These are phyloP conservation scores for Aureobasidium pullulans DNA, from an alignment of 2,329 filamentous ascomycete genomes.

Conservation along the genomic window DNA sequence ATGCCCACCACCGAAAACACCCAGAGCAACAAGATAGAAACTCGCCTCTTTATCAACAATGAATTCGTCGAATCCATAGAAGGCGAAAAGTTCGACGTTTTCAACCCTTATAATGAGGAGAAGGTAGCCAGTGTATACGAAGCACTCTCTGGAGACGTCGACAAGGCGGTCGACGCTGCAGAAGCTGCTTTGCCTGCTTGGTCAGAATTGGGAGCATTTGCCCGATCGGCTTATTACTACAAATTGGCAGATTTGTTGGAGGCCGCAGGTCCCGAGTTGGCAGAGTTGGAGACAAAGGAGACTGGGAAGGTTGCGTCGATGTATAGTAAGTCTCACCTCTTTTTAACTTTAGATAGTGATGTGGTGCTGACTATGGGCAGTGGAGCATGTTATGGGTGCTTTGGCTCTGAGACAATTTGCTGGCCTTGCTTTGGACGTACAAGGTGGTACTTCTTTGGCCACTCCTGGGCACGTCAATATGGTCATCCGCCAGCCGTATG, in stretches of 20 bases:
- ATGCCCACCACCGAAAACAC: not conserved
- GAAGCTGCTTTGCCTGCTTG: conserved; percentile 55
- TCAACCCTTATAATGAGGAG: conserved; percentile 44
- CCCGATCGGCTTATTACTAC: conserved; percentile 7
- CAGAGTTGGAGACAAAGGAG: conserved; percentile 16
- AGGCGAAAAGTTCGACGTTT: conserved; percentile 40
- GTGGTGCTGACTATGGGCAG: not conserved
- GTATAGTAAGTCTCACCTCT: not conserved
- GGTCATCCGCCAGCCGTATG: conserved; percentile 32
- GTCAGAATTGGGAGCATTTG: not conserved
- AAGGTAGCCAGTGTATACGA: conserved; percentile 40
- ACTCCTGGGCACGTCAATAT: conserved; percentile 17
- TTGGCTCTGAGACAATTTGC: conserved; percentile 12
- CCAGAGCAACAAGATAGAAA: not conserved
- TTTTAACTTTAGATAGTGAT: no score
- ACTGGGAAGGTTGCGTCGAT: conserved; percentile 8
- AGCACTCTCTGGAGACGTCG: conserved; percentile 52
- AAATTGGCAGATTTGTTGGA: conserved; percentile 18
- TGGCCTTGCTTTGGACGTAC: conserved; percentile 16
- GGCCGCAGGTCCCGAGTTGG: conserved; percentile 16
- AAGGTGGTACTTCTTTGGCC: conserved; percentile 14
- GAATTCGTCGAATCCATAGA: conserved; percentile 6
- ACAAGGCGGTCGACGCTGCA: conserved; percentile 62
- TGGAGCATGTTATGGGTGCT: not conserved
- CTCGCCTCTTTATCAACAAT: conserved; percentile 14